These are phyloP conservation scores for Microbotryum violaceum DNA, from an alignment of 1,284 basidiomycete genomes.

Conservation along the genomic window DNA sequence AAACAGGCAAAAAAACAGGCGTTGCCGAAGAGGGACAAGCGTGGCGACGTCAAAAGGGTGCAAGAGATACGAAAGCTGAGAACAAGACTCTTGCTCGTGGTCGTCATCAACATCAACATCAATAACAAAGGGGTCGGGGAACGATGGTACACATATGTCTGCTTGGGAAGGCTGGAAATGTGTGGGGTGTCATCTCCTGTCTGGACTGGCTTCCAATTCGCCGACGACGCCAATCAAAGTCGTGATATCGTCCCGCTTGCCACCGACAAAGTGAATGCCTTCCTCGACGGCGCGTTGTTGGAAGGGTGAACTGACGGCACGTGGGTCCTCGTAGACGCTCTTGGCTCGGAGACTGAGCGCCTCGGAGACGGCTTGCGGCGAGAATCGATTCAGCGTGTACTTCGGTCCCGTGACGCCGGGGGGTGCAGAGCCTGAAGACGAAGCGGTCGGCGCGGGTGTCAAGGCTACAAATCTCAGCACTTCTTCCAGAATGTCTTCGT, in stretches of 20 bases:
- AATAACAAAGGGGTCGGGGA: too few species aligned
- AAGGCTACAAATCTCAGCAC: constrained; percentile 56
- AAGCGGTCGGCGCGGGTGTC: constrained; percentile 15
- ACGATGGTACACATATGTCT: too few species aligned
- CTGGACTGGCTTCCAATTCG: constrained; percentile 32
- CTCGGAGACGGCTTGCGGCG: constrained; percentile 49
- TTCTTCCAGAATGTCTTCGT: constrained; percentile 86
- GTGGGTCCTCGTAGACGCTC: constrained; percentile 46
- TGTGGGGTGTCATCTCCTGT: not conserved
- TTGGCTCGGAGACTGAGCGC: constrained; percentile 48
- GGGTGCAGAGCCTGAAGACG: not conserved
- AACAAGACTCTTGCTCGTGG: too few species aligned
- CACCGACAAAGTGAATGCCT: constrained; percentile 47
- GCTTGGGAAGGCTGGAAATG: too few species aligned
- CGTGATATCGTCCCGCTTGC: constrained; percentile 45
- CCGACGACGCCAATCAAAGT: constrained; percentile 44
- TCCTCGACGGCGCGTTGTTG: constrained; percentile 51
- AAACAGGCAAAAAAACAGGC: too few species aligned
- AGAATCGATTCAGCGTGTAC: constrained; percentile 40
- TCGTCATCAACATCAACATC: too few species aligned
- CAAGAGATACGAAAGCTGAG: too few species aligned
- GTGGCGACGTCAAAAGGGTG: too few species aligned
- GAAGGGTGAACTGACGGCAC: constrained; percentile 48
- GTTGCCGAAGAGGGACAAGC: too few species aligned
- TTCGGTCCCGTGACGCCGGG: not conserved